Conservation (phyloP, 768 basidiomycete genomes). For the Termitomyces sp. region DNA sequence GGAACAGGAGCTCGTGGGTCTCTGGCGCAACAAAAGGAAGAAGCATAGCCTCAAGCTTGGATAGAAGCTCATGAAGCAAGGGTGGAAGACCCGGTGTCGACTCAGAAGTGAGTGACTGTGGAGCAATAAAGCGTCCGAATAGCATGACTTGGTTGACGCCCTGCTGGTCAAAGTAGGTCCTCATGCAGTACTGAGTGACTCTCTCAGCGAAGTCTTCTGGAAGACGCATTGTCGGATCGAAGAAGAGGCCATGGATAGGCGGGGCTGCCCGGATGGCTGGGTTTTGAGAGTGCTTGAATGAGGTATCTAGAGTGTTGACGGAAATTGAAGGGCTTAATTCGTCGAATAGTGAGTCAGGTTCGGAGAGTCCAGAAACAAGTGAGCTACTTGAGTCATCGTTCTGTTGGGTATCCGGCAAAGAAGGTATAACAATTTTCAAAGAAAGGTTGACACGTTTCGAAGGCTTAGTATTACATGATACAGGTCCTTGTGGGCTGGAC, state of each 20-base stretch:
- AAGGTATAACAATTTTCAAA: constrained; percentile 14
- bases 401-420: background rate
- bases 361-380: constrained; percentile 14
- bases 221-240: constrained; percentile 45
- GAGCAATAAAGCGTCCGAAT: constrained; percentile 47
- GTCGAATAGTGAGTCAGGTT: constrained; percentile 47
- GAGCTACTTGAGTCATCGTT: constrained; percentile 1
- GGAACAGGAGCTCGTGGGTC: constrained; percentile 58
- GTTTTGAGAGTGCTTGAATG: background rate
- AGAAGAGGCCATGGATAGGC: constrained; percentile 61
- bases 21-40: constrained; percentile 40
- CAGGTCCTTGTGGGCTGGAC: background rate
- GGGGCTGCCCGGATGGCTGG: constrained; percentile 36
- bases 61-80: constrained; percentile 49
- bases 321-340: constrained; percentile 13
- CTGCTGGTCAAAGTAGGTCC: constrained; percentile 45
- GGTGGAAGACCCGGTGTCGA: constrained; percentile 43
- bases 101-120: constrained; percentile 7
- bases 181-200: constrained; percentile 45
- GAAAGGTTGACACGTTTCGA: constrained; percentile 12
- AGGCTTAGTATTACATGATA: background rate
- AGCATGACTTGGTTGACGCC: constrained; percentile 82
- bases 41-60: constrained; percentile 41
- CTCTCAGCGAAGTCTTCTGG: constrained; percentile 45
- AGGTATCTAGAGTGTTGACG: background rate